Evolutionary conservation across 768 basidiomycete species (phyloP).

Genomic region (Scleroderma citrinum): DNA sequence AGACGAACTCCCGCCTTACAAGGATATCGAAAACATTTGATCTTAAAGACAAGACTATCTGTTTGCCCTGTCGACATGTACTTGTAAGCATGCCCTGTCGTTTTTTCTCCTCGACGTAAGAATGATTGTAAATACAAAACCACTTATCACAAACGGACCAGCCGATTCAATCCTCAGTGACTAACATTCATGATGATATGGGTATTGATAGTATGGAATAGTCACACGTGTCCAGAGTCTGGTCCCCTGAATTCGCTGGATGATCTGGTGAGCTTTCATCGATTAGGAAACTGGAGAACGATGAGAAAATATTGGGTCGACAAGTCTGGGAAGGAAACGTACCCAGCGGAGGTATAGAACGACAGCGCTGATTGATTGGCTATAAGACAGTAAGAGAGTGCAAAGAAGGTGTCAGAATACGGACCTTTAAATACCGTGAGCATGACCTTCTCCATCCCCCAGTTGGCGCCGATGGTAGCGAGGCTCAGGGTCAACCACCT

Average conservation of each 20-base stretch:
- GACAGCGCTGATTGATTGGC: slow-evolving; percentile 39
- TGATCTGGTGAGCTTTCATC: slow-evolving; percentile 52
- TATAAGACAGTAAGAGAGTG: slow-evolving; percentile 19
- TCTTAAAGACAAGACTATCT: not conserved
- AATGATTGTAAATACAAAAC: too few species aligned
- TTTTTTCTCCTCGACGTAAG: too few species aligned
- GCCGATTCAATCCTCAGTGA: too few species aligned
- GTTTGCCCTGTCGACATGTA: not conserved
- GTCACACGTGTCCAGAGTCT: slow-evolving; percentile 29
- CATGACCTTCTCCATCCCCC: slow-evolving; percentile 62
- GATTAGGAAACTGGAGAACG: slow-evolving; percentile 40
- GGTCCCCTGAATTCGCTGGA: slow-evolving; percentile 20
- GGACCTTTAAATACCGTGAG: slow-evolving; percentile 75
- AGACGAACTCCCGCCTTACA: slow-evolving; percentile 41
- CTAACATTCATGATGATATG: slow-evolving; percentile 10
- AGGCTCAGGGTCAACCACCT: slow-evolving; percentile 46
- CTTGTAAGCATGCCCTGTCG: too few species aligned
- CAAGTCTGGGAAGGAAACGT: slow-evolving; percentile 9
- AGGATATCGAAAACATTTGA: slow-evolving; percentile 26
- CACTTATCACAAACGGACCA: too few species aligned
- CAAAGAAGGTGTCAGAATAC: slow-evolving; percentile 2
- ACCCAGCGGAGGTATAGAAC: slow-evolving; percentile 59
- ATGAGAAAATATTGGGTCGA: not conserved
- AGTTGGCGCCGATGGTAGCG: slow-evolving; percentile 42
- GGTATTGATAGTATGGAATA: slow-evolving; percentile 35